Percentiles rank a stretch among this genome's conserved stretches.
Conservation (phyloP, 2,329 filamentous ascomycete genomes). For the Penicillium sp. region DNA sequence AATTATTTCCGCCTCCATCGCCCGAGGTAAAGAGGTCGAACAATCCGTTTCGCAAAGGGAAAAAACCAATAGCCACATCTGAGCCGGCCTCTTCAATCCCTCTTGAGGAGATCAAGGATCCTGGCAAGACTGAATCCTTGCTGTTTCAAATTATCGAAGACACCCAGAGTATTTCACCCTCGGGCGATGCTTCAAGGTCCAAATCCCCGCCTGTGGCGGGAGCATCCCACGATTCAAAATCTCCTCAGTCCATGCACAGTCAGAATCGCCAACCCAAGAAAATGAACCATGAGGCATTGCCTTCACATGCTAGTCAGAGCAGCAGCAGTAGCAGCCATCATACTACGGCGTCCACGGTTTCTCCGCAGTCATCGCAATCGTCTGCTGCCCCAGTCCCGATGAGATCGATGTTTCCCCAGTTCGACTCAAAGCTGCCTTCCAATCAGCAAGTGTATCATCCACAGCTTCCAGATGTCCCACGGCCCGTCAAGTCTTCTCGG, state of each 20-base stretch:
- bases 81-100: slow-evolving; percentile 27
- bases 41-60: slow-evolving; percentile 35
- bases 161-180: slow-evolving; percentile 29
- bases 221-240: slow-evolving; percentile 10
- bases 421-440: slow-evolving; percentile 39
- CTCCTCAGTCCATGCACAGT: slow-evolving; percentile 16
- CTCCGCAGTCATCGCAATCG: slow-evolving; percentile 18
- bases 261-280: slow-evolving; percentile 14
- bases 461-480: slow-evolving; percentile 17
- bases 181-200: slow-evolving; percentile 17
- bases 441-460: slow-evolving; percentile 39
- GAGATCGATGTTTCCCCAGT: slow-evolving; percentile 47
- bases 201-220: slow-evolving; percentile 16
- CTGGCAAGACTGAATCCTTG: slow-evolving; percentile 35
- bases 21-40: slow-evolving; percentile 28
- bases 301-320: slow-evolving; percentile 13
- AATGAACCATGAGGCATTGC: slow-evolving; percentile 9
- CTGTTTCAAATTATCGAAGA: slow-evolving; percentile 40
- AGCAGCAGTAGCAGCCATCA: slow-evolving; percentile 17
- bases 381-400: slow-evolving; percentile 38
- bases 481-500: slow-evolving; percentile 14
- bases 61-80: slow-evolving; percentile 21
- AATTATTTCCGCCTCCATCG: slow-evolving; percentile 41
- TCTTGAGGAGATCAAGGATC: slow-evolving; percentile 29
- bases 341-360: slow-evolving; percentile 10